Evolutionary conservation across 805 yeast species (phyloP).

Genomic region (Candida ipomoeae): DNA sequence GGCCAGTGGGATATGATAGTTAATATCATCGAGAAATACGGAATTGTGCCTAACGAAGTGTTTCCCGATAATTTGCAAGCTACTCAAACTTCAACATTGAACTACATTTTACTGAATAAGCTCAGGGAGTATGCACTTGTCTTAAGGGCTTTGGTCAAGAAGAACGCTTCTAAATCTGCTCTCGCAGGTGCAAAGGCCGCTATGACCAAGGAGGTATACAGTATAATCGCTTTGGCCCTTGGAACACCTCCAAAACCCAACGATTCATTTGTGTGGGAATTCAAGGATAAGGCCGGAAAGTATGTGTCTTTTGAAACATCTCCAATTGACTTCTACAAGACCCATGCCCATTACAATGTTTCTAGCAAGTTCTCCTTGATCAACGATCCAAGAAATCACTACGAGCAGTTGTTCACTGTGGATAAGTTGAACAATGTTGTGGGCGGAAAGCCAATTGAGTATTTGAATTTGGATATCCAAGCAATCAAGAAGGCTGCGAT

Average conservation of each 20-base stretch:
- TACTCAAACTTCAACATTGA: conserved; percentile 52
- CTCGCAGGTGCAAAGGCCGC: conserved; percentile 32
- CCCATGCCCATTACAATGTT: conserved; percentile 50
- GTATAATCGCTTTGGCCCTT: conserved; percentile 60
- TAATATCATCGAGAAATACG: conserved; percentile 74
- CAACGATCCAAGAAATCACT: conserved; percentile 78
- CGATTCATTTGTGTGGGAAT: conserved; percentile 71
- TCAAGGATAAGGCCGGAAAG: conserved; percentile 64
- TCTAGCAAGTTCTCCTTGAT: conserved; percentile 59
- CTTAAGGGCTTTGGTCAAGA: conserved; percentile 49
- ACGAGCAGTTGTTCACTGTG: conserved; percentile 59
- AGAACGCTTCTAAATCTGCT: conserved; percentile 37
- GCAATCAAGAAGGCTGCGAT: conserved; percentile 59
- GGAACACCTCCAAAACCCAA: conserved; percentile 78
- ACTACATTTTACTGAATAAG: conserved; percentile 60
- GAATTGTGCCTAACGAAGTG: conserved; percentile 67
- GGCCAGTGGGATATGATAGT: conserved; percentile 86
- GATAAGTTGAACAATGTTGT: conserved; percentile 71
- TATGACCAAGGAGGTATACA: conserved; percentile 60
- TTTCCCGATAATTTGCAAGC: conserved; percentile 68
- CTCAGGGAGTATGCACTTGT: conserved; percentile 75
- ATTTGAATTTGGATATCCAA: conserved; percentile 63
- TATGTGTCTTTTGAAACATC: conserved; percentile 50
- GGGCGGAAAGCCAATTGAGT: conserved; percentile 66
- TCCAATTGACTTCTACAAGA: conserved; percentile 61